Percentiles rank a stretch among this genome's conserved stretches.
These are phyloP conservation scores for Amanita brunnescens DNA, from an alignment of 768 basidiomycete species.

Conservation along the genomic window DNA sequence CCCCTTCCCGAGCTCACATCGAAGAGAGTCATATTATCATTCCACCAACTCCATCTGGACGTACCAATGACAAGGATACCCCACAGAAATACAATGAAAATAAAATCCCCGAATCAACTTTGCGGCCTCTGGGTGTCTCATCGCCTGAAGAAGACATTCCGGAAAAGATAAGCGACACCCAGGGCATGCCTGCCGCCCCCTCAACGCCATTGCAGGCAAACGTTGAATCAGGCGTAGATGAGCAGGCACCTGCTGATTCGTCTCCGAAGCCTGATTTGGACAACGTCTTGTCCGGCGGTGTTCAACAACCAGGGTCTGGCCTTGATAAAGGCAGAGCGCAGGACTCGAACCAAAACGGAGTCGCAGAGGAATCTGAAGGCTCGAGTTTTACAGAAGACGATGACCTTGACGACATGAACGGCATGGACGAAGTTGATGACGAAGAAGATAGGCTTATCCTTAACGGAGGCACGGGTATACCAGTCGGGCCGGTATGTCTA, in stretches of 20 bases:
- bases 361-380: conserved; percentile 55
- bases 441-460: conserved; percentile 86
- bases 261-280: conserved; percentile 68
- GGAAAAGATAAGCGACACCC: background rate
- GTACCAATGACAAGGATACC: background rate
- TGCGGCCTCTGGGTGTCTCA: background rate
- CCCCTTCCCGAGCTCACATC: conserved; percentile 40
- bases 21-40: conserved; percentile 27
- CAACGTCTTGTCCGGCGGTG: conserved; percentile 85
- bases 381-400: conserved; percentile 65
- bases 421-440: conserved; percentile 62
- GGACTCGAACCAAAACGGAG: conserved; percentile 30
- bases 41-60: conserved; percentile 13
- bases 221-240: conserved; percentile 14
- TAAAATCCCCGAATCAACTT: background rate
- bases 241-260: conserved; percentile 30
- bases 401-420: conserved; percentile 45
- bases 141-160: background rate
- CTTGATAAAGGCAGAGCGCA: conserved; percentile 31
- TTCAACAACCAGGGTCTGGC: conserved; percentile 83
- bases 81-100: conserved; percentile 11
- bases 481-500: conserved; percentile 75
- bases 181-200: background rate
- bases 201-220: background rate
- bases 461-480: conserved; percentile 92